Evolutionary conservation across 2,329 filamentous ascomycete species (phyloP).

Genomic region (Venturia effusa): DNA sequence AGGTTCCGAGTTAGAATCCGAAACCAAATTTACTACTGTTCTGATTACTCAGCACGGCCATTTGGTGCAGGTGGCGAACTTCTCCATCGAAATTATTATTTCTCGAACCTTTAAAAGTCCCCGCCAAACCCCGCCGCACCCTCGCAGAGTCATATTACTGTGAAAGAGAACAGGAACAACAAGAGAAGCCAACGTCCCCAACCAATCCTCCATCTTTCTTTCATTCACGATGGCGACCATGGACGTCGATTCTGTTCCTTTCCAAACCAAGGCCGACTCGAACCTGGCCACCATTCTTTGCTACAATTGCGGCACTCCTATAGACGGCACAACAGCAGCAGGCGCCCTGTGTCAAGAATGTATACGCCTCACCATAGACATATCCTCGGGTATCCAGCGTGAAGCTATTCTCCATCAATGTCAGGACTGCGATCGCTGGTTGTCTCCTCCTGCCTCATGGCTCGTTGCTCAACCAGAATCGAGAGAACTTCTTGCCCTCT

Average conservation of each 20-base stretch:
- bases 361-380: conserved; percentile 87
- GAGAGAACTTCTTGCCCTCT: conserved; percentile 83
- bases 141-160: not conserved
- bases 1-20: not conserved
- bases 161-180: not conserved
- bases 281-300: conserved; percentile 56
- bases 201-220: not conserved
- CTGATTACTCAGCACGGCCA: not conserved
- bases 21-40: not conserved
- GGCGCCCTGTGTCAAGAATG: conserved; percentile 94
- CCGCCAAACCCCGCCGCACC: not conserved
- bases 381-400: conserved; percentile 28
- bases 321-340: conserved; percentile 77
- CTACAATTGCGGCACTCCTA: conserved; percentile 92
- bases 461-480: conserved; percentile 76
- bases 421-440: conserved; percentile 47
- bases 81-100: not conserved
- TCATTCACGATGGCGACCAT: not conserved
- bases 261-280: not conserved
- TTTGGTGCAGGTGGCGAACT: not conserved
- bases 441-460: conserved; percentile 79
- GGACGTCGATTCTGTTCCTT: not conserved
- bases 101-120: not conserved
- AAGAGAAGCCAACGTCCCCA: not conserved
- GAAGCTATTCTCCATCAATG: conserved; percentile 12